These are phyloP conservation scores for Ophiostoma angusticollis DNA, from an alignment of 2,329 filamentous ascomycete species.

Conservation along the genomic window DNA sequence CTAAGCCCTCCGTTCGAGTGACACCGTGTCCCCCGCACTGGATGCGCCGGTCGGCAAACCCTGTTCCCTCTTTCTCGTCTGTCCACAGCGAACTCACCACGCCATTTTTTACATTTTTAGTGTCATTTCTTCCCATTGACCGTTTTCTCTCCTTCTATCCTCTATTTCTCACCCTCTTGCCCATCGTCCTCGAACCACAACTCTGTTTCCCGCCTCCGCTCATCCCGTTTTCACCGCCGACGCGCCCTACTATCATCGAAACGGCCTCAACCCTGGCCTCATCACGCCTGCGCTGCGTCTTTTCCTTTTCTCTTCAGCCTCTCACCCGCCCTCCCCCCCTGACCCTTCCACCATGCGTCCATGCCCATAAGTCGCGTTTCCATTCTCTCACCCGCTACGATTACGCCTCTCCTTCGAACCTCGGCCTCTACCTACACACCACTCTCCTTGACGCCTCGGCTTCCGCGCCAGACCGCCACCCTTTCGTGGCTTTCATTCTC, in stretches of 20 bases:
- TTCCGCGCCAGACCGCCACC: not conserved
- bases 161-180: not conserved
- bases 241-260: not conserved
- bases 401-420: not conserved
- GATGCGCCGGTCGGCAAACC: not conserved
- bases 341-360: not conserved
- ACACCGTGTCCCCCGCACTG: constrained; percentile 9
- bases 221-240: not conserved
- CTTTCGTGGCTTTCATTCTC: not conserved
- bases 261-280: constrained; percentile 3
- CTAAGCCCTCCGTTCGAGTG: not conserved
- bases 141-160: not conserved
- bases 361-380: not conserved
- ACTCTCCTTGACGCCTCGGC: not conserved
- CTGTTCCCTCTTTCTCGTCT: not conserved
- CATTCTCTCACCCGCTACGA: constrained; percentile 1
- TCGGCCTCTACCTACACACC: not conserved
- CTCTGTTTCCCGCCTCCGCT: too few relatives aligned
- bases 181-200: not conserved
- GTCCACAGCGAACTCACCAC: not conserved
- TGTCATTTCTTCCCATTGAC: not conserved
- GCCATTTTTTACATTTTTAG: constrained; percentile 3
- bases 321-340: not conserved
- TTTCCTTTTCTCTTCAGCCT: constrained; percentile 2
- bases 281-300: constrained; percentile 2